phyloP scores from a whole-genome alignment of 768 basidiomycete species.

The Leccinum variicolor region DNA sequence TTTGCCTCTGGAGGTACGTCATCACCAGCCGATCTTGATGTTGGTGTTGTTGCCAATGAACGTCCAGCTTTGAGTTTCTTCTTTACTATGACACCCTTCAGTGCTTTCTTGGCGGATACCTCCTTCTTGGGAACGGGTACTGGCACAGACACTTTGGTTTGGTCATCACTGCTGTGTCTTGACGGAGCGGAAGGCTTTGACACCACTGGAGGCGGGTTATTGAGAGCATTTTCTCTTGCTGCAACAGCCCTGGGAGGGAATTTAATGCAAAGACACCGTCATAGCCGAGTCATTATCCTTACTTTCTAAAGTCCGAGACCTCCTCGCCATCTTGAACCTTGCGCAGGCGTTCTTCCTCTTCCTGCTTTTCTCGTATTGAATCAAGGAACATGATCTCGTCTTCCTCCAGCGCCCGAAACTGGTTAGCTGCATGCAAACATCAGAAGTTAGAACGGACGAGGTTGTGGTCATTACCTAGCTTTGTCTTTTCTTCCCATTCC shows the following conservation, averaged over 20 bases:
- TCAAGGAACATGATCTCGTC: constrained; percentile 90
- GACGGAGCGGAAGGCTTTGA: constrained; percentile 29
- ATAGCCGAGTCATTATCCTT: constrained; percentile 15
- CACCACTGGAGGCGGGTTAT: constrained; percentile 36
- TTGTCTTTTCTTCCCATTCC: constrained; percentile 90
- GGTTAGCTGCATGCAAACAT: constrained; percentile 55
- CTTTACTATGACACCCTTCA: constrained; percentile 82
- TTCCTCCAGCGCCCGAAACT: constrained; percentile 86
- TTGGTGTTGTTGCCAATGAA: constrained; percentile 16
- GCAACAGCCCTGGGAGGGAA: constrained; percentile 56
- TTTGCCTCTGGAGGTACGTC: constrained; percentile 46
- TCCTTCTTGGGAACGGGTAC: constrained; percentile 53
- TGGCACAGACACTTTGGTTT: constrained; percentile 25
- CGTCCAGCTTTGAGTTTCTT: constrained; percentile 53
- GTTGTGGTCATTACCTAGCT: constrained; percentile 45
- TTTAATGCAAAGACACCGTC: constrained; percentile 8
- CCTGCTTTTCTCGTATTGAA: constrained; percentile 71
- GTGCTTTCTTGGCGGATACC: constrained; percentile 45
- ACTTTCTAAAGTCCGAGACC: constrained; percentile 78
- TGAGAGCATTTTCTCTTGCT: constrained; percentile 54
- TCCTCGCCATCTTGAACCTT: constrained; percentile 77
- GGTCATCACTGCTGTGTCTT: constrained; percentile 28
- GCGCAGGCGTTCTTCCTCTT: constrained; percentile 71
- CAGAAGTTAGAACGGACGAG: constrained; percentile 7
- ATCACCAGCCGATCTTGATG: constrained; percentile 20